phyloP scores from a whole-genome alignment of 2,329 filamentous ascomycete species.

The Colletotrichum sp. region DNA sequence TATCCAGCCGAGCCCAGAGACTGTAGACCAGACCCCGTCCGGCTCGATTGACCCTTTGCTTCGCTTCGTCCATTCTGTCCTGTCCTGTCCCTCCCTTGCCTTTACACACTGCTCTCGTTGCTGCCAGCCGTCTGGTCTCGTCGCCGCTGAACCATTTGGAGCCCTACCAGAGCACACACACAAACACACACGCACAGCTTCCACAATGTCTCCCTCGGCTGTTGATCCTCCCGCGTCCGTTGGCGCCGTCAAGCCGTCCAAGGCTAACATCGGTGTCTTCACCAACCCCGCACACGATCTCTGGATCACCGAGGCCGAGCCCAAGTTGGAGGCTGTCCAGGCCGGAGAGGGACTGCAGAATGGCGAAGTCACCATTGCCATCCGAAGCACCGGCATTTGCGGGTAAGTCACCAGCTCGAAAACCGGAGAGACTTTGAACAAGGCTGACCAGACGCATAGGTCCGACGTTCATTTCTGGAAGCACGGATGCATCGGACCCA shows the following conservation, averaged over 20 bases:
- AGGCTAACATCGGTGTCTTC: constrained; percentile 94
- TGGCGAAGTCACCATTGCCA: constrained; percentile 85
- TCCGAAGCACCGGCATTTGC: constrained; percentile 96
- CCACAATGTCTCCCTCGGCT: constrained; percentile 40
- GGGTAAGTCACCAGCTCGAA: constrained; percentile 61
- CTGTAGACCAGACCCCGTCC: neutral
- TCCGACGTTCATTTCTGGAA: constrained; percentile 99
- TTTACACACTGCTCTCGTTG: neutral
- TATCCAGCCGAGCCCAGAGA: neutral
- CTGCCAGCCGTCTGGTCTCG: neutral
- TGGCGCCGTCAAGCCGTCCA: constrained; percentile 53
- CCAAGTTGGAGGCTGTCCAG: constrained; percentile 76
- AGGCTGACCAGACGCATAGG: constrained; percentile 46
- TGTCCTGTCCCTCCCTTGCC: neutral
- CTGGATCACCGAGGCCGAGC: constrained; percentile 83
- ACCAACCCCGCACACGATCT: constrained; percentile 93
- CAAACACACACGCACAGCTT: neutral
- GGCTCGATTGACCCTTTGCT: neutral
- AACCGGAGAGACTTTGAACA: neutral
- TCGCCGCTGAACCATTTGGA: neutral
- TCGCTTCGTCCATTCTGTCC: neutral
- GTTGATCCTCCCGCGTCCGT: constrained; percentile 28
- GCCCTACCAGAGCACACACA: neutral
- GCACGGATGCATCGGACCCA: constrained; percentile 91
- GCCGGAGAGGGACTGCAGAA: constrained; percentile 71